Percentiles rank a stretch among this genome's conserved stretches.
These are phyloP conservation scores for Solanum megistacrolobum DNA, from an alignment of 257 asterid genomes.

Conservation along the genomic window DNA sequence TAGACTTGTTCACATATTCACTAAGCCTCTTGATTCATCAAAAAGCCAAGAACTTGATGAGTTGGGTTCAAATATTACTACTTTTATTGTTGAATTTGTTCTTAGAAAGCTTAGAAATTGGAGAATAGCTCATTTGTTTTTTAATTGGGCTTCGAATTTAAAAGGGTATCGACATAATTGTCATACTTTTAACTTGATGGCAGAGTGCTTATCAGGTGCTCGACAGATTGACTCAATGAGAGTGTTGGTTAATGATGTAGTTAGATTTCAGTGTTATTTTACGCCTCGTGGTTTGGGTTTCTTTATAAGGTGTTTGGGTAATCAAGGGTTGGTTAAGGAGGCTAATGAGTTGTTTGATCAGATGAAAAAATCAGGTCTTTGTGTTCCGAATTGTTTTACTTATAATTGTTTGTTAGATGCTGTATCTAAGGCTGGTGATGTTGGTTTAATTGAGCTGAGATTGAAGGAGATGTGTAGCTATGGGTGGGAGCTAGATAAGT, in stretches of 20 bases:
- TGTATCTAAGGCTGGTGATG: constrained; percentile 41
- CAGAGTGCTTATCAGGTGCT: constrained; percentile 62
- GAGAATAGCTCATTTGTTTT: constrained; percentile 58
- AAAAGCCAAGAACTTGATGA: constrained; percentile 47
- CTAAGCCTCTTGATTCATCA: constrained; percentile 26
- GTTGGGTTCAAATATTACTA: constrained; percentile 47
- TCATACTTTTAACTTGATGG: constrained; percentile 64
- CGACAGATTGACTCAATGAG: constrained; percentile 71
- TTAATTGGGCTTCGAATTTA: constrained; percentile 70
- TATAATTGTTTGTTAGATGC: constrained; percentile 76
- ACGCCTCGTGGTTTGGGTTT: constrained; percentile 83
- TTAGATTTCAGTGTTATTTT: constrained; percentile 34
- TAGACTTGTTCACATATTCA: constrained; percentile 51
- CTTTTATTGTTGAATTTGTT: constrained; percentile 58
- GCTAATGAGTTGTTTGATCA: constrained; percentile 70
- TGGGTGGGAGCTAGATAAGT: constrained; percentile 56
- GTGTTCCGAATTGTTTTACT: constrained; percentile 43
- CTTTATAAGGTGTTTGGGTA: constrained; percentile 72
- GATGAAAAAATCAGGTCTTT: constrained; percentile 42
- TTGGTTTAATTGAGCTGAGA: constrained; percentile 48
- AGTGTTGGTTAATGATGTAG: constrained; percentile 30
- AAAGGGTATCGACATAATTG: constrained; percentile 49
- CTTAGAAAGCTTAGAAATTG: constrained; percentile 47
- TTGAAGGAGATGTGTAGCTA: constrained; percentile 50
- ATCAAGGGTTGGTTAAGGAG: constrained; percentile 59